Base-by-base conservation (phyloP, 2,329 filamentous ascomycete genomes). In the Ophiognomonia clavigignenti-juglandacearum region DNA sequence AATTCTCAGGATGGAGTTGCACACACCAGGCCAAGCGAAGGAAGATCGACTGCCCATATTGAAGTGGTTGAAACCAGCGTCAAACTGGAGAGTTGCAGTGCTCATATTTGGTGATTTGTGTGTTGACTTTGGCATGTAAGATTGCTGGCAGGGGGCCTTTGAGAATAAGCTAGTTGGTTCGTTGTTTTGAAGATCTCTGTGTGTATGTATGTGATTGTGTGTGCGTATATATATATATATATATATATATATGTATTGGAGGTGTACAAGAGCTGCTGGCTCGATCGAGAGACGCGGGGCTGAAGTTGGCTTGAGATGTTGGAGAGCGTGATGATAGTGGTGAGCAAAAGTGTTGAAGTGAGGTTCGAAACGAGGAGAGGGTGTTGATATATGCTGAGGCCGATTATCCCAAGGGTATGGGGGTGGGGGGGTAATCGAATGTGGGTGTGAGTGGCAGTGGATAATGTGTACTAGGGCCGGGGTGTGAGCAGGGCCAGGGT, bases 1-100 rank as follows among this genome's bases (percentile, higher is more conserved):
- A 45, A 35, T 39, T 18, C 20, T 26, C 13, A 35, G 7, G 14
- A 23, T 16, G 31, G 31, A 20, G 31, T 45, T 14, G 10, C 48
- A 54, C 60, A 47, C 66, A 73, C 71, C 69, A 55, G 70, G 72
- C 76, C 76, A 79, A 37, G 68, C 65, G 54, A 72, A 77, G 23
- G 70, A 64, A 35, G 73, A 70, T 58, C 74, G 67, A 43, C 67
- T 67, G 43, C 72, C 74, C 72, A 78, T 76, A 53, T 64, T 66
- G 58, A 77, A 75, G 53, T 68, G 64, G 54, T 65, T 66, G 57
- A 77, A 75, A 54, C 68, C 64, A 22, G 72, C 66, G 55, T 78
- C 74, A 60, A 73, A 78, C 37, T 65, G 61, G 48, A 74, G 68
- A 54, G 74, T 73, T 54, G 76, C 69, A 60, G 74, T 68, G 58